These are phyloP conservation scores for Yamadazyma laniorum DNA, from an alignment of 805 yeast genomes.

Conservation along the genomic window DNA sequence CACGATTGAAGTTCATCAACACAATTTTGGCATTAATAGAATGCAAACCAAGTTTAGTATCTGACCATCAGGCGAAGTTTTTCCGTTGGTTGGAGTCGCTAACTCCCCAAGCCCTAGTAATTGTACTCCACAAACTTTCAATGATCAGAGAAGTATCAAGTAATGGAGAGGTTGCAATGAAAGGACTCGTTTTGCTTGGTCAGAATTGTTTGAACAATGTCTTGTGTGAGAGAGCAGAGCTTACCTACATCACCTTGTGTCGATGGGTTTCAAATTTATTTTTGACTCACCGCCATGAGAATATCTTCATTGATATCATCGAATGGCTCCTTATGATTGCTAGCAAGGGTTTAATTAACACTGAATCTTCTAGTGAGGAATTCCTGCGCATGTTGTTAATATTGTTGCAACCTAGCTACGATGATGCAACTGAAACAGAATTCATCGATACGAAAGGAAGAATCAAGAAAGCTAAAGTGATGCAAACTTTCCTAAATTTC, in stretches of 20 bases:
- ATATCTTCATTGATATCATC: slow-evolving; percentile 7
- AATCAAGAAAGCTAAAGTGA: not conserved
- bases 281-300: too few species aligned
- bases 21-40: not conserved
- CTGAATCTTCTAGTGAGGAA: slow-evolving; percentile 4
- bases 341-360: slow-evolving; percentile 6
- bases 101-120: not conserved
- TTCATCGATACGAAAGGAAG: slow-evolving; percentile 6
- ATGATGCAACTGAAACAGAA: not conserved
- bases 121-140: not conserved
- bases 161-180: not conserved
- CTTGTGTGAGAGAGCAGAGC: slow-evolving; percentile 12
- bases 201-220: slow-evolving; percentile 9
- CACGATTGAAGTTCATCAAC: not conserved
- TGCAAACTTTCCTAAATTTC: not conserved
- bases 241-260: slow-evolving; percentile 7
- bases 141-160: not conserved
- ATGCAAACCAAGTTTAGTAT: not conserved
- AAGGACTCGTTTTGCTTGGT: slow-evolving; percentile 1
- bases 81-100: not conserved
- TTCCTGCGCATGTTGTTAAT: slow-evolving; percentile 8
- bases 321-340: slow-evolving; percentile 12
- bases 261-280: slow-evolving; percentile 1
- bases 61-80: not conserved
- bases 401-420: not conserved